phyloP scores from a whole-genome alignment of 1,284 basidiomycete species.

The Boletus smithii region DNA sequence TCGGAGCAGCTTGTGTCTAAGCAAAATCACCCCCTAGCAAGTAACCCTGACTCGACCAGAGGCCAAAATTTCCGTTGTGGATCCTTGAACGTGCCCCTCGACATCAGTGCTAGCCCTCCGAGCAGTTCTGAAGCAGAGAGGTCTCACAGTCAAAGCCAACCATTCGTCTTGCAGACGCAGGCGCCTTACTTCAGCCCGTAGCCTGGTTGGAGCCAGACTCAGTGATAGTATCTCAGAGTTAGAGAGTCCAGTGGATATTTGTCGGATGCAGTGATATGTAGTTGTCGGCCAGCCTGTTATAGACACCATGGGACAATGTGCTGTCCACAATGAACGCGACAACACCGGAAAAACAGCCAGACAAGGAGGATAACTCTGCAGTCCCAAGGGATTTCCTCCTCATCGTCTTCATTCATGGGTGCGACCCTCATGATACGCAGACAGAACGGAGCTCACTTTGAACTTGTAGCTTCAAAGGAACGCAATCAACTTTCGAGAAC shows the following conservation, averaged over 20 bases:
- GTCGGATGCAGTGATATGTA: neutral
- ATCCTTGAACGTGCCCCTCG: conserved; percentile 22
- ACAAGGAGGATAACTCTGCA: conserved; percentile 8
- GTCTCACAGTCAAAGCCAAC: conserved; percentile 16
- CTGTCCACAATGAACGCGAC: conserved; percentile 14
- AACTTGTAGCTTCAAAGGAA: conserved; percentile 60
- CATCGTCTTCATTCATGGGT: conserved; percentile 66
- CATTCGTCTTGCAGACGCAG: conserved; percentile 44
- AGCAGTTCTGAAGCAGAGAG: conserved; percentile 12
- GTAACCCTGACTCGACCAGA: conserved; percentile 7
- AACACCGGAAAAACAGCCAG: conserved; percentile 10
- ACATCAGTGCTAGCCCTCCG: neutral
- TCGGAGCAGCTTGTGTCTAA: neutral
- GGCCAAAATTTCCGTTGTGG: conserved; percentile 21
- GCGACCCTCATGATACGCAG: conserved; percentile 27
- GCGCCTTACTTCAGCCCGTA: conserved; percentile 53
- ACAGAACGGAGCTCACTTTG: conserved; percentile 4
- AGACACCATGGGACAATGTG: conserved; percentile 6
- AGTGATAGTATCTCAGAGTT: conserved; percentile 9
- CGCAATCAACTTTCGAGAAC: conserved; percentile 70
- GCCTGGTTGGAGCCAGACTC: conserved; percentile 18
- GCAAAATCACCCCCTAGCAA: neutral
- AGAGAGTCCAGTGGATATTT: neutral
- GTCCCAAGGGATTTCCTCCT: conserved; percentile 45
- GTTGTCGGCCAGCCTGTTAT: conserved; percentile 14